Evolutionary conservation across 83 land plant species (phyloP).

Genomic region (Picea abies): DNA sequence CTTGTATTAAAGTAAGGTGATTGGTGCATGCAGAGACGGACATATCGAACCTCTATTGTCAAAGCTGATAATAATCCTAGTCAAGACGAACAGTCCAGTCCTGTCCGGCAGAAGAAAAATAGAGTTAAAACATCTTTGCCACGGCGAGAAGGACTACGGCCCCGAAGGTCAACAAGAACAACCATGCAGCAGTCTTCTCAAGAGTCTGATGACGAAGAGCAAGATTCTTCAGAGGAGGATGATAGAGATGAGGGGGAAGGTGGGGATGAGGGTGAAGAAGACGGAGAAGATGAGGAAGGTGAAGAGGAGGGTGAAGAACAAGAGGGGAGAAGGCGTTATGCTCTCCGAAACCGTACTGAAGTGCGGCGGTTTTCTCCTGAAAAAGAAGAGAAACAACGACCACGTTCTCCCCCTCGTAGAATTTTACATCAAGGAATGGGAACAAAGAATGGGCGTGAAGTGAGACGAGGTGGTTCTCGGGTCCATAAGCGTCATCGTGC

Average conservation of each 20-base stretch:
- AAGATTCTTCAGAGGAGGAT: slow-evolving; percentile 67
- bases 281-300: slow-evolving; percentile 83
- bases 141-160: slow-evolving; percentile 89
- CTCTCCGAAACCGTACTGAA: slow-evolving; percentile 85
- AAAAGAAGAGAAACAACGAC: slow-evolving; percentile 74
- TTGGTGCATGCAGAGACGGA: slow-evolving; percentile 34
- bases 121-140: slow-evolving; percentile 44
- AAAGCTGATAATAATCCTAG: slow-evolving; percentile 39
- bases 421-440: slow-evolving; percentile 74
- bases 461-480: slow-evolving; percentile 70
- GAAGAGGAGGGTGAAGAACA: slow-evolving; percentile 88
- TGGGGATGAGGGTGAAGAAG: slow-evolving; percentile 65
- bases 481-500: slow-evolving; percentile 82
- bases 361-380: slow-evolving; percentile 78
- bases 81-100: slow-evolving; percentile 59
- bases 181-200: slow-evolving; percentile 46
- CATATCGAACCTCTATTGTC: slow-evolving; percentile 36
- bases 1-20: neutral
- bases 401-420: slow-evolving; percentile 67
- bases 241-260: slow-evolving; percentile 60
- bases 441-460: slow-evolving; percentile 71
- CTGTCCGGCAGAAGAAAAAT: slow-evolving; percentile 36
- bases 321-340: slow-evolving; percentile 92
- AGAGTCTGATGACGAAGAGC: slow-evolving; percentile 79
- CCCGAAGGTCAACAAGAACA: slow-evolving; percentile 59